A percentile compares a stretch with the other conserved stretches of the same genome.
phyloP scores from a whole-genome alignment of 2,329 filamentous ascomycete species.

The Trichophyton benhamiae region DNA sequence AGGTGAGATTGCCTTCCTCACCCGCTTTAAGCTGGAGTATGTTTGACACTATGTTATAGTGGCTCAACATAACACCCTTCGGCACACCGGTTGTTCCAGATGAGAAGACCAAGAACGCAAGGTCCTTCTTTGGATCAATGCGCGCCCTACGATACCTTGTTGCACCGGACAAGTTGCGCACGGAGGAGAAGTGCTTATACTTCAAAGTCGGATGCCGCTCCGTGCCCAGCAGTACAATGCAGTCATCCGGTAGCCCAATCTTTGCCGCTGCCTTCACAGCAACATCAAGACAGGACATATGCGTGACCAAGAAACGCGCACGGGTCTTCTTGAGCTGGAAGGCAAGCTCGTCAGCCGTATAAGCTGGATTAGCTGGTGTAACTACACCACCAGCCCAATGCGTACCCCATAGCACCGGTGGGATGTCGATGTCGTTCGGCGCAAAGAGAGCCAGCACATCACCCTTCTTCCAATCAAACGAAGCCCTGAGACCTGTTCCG shows the following conservation, averaged over 20 bases:
- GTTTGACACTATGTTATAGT: slow-evolving; percentile 72
- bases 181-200: slow-evolving; percentile 52
- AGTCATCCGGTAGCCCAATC: slow-evolving; percentile 57
- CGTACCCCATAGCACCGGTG: slow-evolving; percentile 61
- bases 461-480: slow-evolving; percentile 67
- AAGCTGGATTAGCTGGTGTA: slow-evolving; percentile 79
- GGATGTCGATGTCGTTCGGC: slow-evolving; percentile 76
- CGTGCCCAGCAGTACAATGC: slow-evolving; percentile 66
- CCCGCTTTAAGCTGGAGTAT: slow-evolving; percentile 42
- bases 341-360: slow-evolving; percentile 70
- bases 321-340: slow-evolving; percentile 71
- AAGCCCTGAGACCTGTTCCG: slow-evolving; percentile 61
- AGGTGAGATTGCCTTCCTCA: slow-evolving; percentile 46
- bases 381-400: slow-evolving; percentile 73
- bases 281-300: slow-evolving; percentile 51
- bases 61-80: slow-evolving; percentile 80
- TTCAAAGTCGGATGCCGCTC: slow-evolving; percentile 25
- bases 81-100: slow-evolving; percentile 83
- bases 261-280: slow-evolving; percentile 56
- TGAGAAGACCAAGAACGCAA: slow-evolving; percentile 77
- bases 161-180: slow-evolving; percentile 51
- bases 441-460: slow-evolving; percentile 75
- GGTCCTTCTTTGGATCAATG: slow-evolving; percentile 56
- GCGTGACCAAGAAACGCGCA: slow-evolving; percentile 64
- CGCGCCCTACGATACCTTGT: slow-evolving; percentile 48